These are phyloP conservation scores for Artomyces pyxidatus DNA, from an alignment of 768 basidiomycete genomes.

Conservation along the genomic window DNA sequence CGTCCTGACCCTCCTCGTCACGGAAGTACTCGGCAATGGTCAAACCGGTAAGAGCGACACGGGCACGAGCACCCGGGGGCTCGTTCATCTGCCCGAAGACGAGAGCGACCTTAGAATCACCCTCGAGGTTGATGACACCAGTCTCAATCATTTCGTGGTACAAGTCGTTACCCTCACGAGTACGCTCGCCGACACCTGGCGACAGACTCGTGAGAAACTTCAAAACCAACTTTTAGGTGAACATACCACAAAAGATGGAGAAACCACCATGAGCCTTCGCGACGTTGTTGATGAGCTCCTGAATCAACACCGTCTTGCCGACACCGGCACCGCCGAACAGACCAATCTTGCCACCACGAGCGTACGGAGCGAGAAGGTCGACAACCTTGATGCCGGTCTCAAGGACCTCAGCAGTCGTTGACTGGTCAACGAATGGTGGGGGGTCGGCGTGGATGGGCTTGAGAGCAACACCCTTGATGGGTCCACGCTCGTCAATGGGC, in stretches of 20 bases:
- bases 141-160: constrained; percentile 99
- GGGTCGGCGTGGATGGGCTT: constrained; percentile 96
- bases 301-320: constrained; percentile 99
- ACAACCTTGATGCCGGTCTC: constrained; percentile 99
- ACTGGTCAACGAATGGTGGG: constrained; percentile 96
- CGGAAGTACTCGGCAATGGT: constrained; percentile 99
- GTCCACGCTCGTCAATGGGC: constrained; percentile 99
- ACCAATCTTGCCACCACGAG: constrained; percentile 99
- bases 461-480: constrained; percentile 91
- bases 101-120: constrained; percentile 99
- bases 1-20: constrained; percentile 99
- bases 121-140: constrained; percentile 99
- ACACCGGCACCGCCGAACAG: constrained; percentile 99
- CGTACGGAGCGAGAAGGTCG: constrained; percentile 98
- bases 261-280: constrained; percentile 99
- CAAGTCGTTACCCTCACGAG: constrained; percentile 99
- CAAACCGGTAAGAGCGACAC: constrained; percentile 98
- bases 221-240: constrained; percentile 1
- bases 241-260: constrained; percentile 92
- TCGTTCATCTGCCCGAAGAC: constrained; percentile 99
- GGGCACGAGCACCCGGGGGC: constrained; percentile 99
- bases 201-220: constrained; percentile 1
- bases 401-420: constrained; percentile 95
- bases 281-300: constrained; percentile 99
- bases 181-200: constrained; percentile 97